Base-by-base conservation (phyloP, 441 rosid genomes). In the Syzygium syzygioides region DNA sequence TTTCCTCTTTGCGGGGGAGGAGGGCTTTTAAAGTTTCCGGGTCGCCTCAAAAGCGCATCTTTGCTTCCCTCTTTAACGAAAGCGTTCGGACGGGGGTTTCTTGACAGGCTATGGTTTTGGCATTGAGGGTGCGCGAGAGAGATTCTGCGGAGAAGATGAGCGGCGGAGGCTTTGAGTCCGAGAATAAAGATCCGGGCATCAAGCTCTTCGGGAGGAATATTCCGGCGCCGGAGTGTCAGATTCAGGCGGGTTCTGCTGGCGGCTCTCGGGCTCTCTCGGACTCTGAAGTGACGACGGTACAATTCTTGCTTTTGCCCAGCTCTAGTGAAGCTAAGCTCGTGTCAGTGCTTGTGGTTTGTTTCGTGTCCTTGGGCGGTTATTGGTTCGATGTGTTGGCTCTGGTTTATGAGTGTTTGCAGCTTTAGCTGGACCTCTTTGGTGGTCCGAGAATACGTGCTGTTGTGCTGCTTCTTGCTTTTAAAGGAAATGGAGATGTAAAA, bases 201-300 rank as follows among this genome's bases (percentile, higher is more conserved):
- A 95, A 92, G 94, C 96, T 95, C 90, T 95, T 95, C 91, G 97
- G 97, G 86, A 92, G 94, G 66, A 93, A 94, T 88, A 95, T 95
- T 92, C 93, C 93, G 88, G 90, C 91, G 23, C 93, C 94, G 19
- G 94, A 94, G 48, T 17, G 89, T 52, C 94, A 83, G 92, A 89
- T 93, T 92, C 95, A 91, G 90, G 90, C 91, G 71, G 79, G 66
- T n/a, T 85, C 87, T 41, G 80, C 45, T 12, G 30, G 66, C 90
- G 92, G 71, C 17, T 48, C 34, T 5, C 20, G 62, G 55, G n/a
- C 45, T 71, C 50, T 57, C 53, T 62, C 87, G 62, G 15, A 1
- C 30, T 85, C 87, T 48, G 64, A 20, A 52, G 62, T 85, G 55
- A 54, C 62, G 55, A 54, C 62, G 84, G 87, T 88, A 85, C 66